Conservation (phyloP, 75 land plant species). For the Cupressus sempervirens region DNA sequence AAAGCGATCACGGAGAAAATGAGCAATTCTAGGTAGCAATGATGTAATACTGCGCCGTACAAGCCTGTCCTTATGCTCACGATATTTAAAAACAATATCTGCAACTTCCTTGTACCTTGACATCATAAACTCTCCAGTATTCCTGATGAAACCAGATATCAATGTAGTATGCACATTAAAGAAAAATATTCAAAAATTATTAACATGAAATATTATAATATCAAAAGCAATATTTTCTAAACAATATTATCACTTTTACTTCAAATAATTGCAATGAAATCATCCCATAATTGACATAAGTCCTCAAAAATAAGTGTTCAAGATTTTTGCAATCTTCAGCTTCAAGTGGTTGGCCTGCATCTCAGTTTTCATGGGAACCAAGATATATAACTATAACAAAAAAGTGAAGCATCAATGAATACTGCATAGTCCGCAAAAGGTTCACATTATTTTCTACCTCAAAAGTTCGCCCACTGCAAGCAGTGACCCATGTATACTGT, state of each 20-base stretch:
- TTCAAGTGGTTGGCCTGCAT: no score
- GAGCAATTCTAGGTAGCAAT: slow-evolving; percentile 95
- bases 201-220: neutral
- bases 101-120: slow-evolving; percentile 98
- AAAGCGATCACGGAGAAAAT: slow-evolving; percentile 96
- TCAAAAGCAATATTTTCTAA: slow-evolving; percentile 4
- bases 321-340: no score
- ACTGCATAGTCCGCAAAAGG: neutral
- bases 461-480: slow-evolving; percentile 98
- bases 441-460: slow-evolving; percentile 44
- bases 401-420: neutral
- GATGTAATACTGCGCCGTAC: slow-evolving; percentile 97
- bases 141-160: slow-evolving; percentile 38
- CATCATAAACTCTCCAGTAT: slow-evolving; percentile 99
- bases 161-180: neutral
- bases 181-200: neutral
- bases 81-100: slow-evolving; percentile 82
- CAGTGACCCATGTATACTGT: slow-evolving; percentile 99
- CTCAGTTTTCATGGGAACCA: neutral
- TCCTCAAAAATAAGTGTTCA: neutral
- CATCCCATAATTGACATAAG: neutral
- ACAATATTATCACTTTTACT: neutral
- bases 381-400: neutral
- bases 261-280: neutral
- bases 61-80: slow-evolving; percentile 88